Percentiles rank a stretch among this genome's conserved stretches.
Evolutionary conservation across 2,329 filamentous ascomycete genomes (phyloP).

Genomic region (Neoscytalidium dimidiatum): DNA sequence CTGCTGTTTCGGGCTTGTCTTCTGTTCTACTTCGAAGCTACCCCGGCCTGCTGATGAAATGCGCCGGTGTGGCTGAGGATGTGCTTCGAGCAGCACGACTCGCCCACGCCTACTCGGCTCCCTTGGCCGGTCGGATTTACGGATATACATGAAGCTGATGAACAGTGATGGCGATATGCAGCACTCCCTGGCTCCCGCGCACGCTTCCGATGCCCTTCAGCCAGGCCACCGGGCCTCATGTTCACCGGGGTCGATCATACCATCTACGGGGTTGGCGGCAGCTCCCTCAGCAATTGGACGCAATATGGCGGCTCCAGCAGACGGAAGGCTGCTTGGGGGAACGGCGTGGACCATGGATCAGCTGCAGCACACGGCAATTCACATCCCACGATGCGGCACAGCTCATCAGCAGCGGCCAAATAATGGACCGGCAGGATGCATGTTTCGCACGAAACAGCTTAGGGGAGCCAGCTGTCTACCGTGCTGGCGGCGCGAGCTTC

Average conservation of each 20-base stretch:
- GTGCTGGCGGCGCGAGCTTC: conserved; percentile 6
- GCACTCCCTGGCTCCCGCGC: neutral
- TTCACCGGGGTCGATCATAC: neutral
- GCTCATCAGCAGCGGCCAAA: neutral
- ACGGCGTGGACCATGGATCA: neutral
- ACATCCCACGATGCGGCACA: neutral
- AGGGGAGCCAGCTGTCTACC: neutral
- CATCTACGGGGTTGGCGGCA: neutral
- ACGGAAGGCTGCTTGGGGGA: conserved; percentile 6
- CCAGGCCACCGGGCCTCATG: neutral
- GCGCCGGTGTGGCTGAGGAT: conserved; percentile 4
- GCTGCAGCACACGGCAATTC: neutral
- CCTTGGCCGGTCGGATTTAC: conserved; percentile 5
- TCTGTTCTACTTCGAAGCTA: neutral
- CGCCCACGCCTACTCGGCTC: neutral
- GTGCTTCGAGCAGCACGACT: neutral
- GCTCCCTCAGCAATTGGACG: neutral
- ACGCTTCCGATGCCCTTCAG: neutral
- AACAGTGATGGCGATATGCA: conserved; percentile 3
- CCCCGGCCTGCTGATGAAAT: neutral
- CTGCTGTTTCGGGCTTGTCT: neutral
- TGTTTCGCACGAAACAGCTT: conserved; percentile 15
- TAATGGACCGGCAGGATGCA: neutral
- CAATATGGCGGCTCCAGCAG: neutral
- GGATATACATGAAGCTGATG: conserved; percentile 5